Evolutionary conservation across 306 rosid genomes (phyloP), one percentile per base, ranked within the genome.

Genomic region (Luffa acutangula): DNA sequence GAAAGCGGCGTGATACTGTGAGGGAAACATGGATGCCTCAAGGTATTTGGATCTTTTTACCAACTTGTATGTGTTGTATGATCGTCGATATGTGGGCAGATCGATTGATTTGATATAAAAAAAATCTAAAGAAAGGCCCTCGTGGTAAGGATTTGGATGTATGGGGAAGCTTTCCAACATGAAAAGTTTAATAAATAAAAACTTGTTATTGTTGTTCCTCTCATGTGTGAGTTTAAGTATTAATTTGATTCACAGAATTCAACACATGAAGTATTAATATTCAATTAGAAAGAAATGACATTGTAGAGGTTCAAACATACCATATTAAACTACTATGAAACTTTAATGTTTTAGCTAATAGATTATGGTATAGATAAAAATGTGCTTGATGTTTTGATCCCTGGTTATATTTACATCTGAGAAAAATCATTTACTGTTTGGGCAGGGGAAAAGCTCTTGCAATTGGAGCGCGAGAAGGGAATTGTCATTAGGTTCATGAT

Each of bases 21-120:
- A 86, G 99, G 85, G 97, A 90, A 85, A 95, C 99, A 80, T 95
- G 99, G 99, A 95, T 95, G 99, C 99, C 99, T 76, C 97, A 87
- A 85, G 99, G 99, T 95, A 80, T 72, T 14, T n/a, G 43, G 2
- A 9, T 15, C 13, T 21, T 71, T 71, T 39, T 21, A 70, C 56
- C 11, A 43, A 70, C 54, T 70, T 70, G 31, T 70, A 70, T 70
- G 51, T 39, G 49, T 41, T 62, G 39, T 33, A 15, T 8, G 49
- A 65, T 65, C 3, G 5, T 65, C 20, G 3, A 65, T 31, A 15
- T 10, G 25, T 56, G 18, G 73, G 43, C 49, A 7, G 43, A 39
- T 36, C 5, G 43, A 65, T 37, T 65, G 18, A 65, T 65, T 65
- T 65, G 49, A 36, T 17, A 31, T 31, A 33, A 63, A 65, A 39